Evolutionary conservation across 169 alveolate genomes (phyloP).

Genomic region (Fabrea salina): DNA sequence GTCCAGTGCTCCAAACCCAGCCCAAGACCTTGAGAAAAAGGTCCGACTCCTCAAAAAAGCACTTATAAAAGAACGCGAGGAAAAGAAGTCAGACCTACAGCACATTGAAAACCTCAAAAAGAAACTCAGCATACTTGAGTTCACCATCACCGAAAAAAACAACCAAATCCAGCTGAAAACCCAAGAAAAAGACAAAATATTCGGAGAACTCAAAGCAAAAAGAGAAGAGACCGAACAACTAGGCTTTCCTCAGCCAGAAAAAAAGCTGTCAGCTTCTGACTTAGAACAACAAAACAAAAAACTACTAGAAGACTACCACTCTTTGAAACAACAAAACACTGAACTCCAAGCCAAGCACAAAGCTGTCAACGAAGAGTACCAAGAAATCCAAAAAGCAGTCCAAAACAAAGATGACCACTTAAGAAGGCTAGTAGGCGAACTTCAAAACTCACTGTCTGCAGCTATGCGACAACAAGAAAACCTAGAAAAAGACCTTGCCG

Average conservation of each 20-base stretch:
- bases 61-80: slow-evolving; percentile 7
- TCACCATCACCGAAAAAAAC: neutral
- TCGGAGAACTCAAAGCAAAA: neutral
- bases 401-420: neutral
- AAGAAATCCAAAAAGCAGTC: neutral
- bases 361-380: neutral
- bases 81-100: neutral
- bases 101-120: neutral
- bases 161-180: neutral
- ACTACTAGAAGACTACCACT: neutral
- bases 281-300: slow-evolving; percentile 8
- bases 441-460: neutral
- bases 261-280: neutral
- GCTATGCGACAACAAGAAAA: neutral
- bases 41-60: slow-evolving; percentile 4
- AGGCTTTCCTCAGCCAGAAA: neutral
- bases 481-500: neutral
- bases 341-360: neutral
- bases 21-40: neutral
- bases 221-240: neutral
- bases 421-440: neutral
- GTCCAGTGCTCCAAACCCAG: no score
- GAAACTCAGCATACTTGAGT: neutral
- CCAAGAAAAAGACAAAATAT: neutral
- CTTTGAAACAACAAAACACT: neutral